Evolutionary conservation across 1,139 yeast genomes (phyloP).

Genomic region (Suhomyces yuchorum): DNA sequence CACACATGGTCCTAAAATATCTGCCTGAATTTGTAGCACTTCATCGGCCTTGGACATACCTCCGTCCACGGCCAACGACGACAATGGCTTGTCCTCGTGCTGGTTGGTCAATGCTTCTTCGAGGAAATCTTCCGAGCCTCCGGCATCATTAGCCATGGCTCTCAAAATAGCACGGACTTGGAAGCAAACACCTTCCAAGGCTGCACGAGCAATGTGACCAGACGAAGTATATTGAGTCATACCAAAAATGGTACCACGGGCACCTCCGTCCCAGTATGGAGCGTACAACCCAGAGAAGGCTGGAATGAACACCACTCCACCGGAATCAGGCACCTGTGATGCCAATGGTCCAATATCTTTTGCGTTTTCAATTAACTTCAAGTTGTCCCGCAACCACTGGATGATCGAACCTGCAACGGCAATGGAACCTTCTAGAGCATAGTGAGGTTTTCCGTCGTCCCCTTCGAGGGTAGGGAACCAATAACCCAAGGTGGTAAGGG

Average conservation of each 20-base stretch:
- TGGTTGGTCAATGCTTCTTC: constrained; percentile 45
- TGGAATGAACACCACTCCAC: constrained; percentile 94
- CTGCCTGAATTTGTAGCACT: constrained; percentile 93
- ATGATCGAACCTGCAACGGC: constrained; percentile 96
- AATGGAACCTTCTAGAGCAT: constrained; percentile 92
- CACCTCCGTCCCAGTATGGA: constrained; percentile 94
- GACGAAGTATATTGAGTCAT: constrained; percentile 87
- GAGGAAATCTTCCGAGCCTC: constrained; percentile 51
- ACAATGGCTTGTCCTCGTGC: constrained; percentile 50
- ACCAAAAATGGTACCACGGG: constrained; percentile 91
- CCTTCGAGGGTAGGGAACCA: constrained; percentile 74
- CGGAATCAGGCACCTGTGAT: constrained; percentile 75
- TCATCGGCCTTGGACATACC: constrained; percentile 94
- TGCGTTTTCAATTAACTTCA: constrained; percentile 77
- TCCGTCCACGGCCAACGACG: constrained; percentile 81
- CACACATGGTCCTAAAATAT: constrained; percentile 84
- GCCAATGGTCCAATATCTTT: constrained; percentile 92
- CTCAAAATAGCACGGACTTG: constrained; percentile 89
- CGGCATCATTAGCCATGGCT: constrained; percentile 88
- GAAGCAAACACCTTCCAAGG: constrained; percentile 92
- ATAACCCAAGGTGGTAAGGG: constrained; percentile 85
- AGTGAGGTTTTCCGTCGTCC: constrained; percentile 65
- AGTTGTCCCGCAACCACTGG: constrained; percentile 92
- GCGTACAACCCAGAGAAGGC: constrained; percentile 94
- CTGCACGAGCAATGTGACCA: constrained; percentile 90